Evolutionary conservation across 2,329 filamentous ascomycete species (phyloP).

Genomic region (Madurella mycetomatis): DNA sequence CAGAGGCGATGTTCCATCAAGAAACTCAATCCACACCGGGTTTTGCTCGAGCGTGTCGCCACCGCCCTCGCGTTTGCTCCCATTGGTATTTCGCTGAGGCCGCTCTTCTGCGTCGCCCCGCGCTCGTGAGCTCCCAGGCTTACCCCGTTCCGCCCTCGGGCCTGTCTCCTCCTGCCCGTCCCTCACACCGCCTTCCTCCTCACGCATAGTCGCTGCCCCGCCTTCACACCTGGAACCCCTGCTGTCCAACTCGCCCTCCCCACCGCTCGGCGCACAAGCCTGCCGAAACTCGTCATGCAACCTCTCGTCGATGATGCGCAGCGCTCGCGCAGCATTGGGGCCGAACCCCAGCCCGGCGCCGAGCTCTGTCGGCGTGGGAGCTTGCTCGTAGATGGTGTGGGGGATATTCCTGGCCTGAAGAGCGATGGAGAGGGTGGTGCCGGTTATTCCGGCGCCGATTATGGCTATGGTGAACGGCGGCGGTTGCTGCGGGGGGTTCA

Average conservation of each 20-base stretch:
- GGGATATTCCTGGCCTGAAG: slow-evolving; percentile 30
- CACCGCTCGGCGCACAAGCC: slow-evolving; percentile 27
- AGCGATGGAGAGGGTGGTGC: slow-evolving; percentile 33
- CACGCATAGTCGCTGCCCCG: too few relatives aligned
- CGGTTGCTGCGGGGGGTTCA: not conserved
- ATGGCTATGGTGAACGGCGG: slow-evolving; percentile 29
- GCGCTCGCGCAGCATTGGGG: slow-evolving; percentile 33
- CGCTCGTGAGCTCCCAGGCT: too few relatives aligned
- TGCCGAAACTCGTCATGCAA: slow-evolving; percentile 28
- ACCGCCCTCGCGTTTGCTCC: too few relatives aligned
- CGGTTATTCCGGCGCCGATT: slow-evolving; percentile 40
- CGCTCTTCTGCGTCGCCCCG: too few relatives aligned
- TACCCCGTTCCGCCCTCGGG: not conserved
- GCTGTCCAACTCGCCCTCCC: too few relatives aligned
- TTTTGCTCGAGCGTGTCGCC: too few relatives aligned
- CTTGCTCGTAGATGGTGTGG: slow-evolving; percentile 35
- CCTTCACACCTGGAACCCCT: too few relatives aligned
- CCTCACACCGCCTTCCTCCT: slow-evolving; percentile 20
- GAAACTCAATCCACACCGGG: slow-evolving; percentile 18
- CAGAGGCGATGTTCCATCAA: slow-evolving; percentile 23
- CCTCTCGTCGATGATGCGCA: slow-evolving; percentile 28
- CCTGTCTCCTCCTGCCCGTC: slow-evolving; percentile 28
- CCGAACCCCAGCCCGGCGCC: slow-evolving; percentile 36
- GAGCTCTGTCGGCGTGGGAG: slow-evolving; percentile 32
- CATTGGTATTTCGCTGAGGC: too few relatives aligned